Evolutionary conservation across 371 early-diverging fungal species (phyloP).

Genomic region (Mortierella sp.): DNA sequence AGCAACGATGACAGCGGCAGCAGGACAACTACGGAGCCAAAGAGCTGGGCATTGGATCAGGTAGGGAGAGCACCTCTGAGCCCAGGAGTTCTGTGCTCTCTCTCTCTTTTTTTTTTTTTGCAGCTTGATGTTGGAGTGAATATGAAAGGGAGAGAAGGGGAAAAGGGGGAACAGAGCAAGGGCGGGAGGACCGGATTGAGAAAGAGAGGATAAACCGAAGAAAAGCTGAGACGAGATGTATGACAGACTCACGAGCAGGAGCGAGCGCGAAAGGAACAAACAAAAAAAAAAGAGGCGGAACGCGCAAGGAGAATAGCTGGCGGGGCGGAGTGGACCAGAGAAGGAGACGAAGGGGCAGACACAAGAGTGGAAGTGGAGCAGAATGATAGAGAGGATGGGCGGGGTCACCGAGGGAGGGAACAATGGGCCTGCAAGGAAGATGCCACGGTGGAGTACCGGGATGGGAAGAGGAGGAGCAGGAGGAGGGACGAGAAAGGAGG

Average conservation of each 20-base stretch:
- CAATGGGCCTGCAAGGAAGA: no score
- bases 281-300: neutral
- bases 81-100: no score
- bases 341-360: neutral
- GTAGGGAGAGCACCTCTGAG: no score
- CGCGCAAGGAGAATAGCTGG: neutral
- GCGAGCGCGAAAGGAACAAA: neutral
- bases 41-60: no score
- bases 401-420: no score
- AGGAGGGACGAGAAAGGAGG: neutral
- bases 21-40: no score
- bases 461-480: neutral
- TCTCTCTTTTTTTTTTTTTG: no score
- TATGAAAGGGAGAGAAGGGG: neutral
- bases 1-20: no score
- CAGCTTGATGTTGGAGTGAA: no score
- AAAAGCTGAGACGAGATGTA: neutral
- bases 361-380: neutral
- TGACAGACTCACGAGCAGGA: neutral
- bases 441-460: no score
- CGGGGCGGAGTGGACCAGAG: neutral
- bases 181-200: neutral
- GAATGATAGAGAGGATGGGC: neutral
- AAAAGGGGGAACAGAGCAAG: neutral
- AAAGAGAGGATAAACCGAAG: constrained; percentile 5